phyloP scores from a whole-genome alignment of 805 yeast species.

The Ogataea pignaliae region DNA sequence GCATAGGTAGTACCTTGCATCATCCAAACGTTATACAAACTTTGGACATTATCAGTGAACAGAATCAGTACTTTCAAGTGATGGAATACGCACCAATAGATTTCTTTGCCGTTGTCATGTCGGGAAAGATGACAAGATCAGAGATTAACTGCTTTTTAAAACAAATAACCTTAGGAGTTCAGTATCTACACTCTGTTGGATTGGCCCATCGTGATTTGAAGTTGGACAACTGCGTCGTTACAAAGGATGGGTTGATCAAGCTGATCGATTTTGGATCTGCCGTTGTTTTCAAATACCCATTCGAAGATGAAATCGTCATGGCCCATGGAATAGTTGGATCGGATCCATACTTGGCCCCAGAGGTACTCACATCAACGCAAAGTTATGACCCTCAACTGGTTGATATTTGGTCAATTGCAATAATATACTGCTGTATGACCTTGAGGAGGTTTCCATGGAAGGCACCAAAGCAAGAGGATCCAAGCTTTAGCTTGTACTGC shows the following conservation, averaged over 20 bases:
- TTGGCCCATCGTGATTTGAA: constrained; percentile 80
- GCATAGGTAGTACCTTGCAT: constrained; percentile 77
- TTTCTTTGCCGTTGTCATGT: constrained; percentile 84
- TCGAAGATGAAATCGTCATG: constrained; percentile 51
- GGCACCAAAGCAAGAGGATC: constrained; percentile 66
- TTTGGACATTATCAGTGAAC: constrained; percentile 65
- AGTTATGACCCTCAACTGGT: constrained; percentile 73
- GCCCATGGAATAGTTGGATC: constrained; percentile 81
- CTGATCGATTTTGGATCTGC: constrained; percentile 83
- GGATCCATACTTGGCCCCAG: constrained; percentile 86
- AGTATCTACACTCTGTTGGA: constrained; percentile 71
- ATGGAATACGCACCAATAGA: constrained; percentile 87
- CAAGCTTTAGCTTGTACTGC: constrained; percentile 62
- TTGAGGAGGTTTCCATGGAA: constrained; percentile 86
- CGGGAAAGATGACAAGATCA: constrained; percentile 74
- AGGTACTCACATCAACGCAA: constrained; percentile 51
- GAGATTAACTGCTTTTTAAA: constrained; percentile 80
- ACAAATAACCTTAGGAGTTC: constrained; percentile 69
- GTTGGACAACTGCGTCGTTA: constrained; percentile 78
- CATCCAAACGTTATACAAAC: constrained; percentile 81
- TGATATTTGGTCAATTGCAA: constrained; percentile 82
- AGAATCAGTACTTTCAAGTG: constrained; percentile 69
- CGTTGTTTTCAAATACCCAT: constrained; percentile 76
- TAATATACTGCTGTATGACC: constrained; percentile 84
- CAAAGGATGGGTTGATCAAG: constrained; percentile 67